Evolutionary conservation across 2,329 filamentous ascomycete genomes (phyloP), one percentile per base, ranked within the genome.

Genomic region (Alternaria sp.): DNA sequence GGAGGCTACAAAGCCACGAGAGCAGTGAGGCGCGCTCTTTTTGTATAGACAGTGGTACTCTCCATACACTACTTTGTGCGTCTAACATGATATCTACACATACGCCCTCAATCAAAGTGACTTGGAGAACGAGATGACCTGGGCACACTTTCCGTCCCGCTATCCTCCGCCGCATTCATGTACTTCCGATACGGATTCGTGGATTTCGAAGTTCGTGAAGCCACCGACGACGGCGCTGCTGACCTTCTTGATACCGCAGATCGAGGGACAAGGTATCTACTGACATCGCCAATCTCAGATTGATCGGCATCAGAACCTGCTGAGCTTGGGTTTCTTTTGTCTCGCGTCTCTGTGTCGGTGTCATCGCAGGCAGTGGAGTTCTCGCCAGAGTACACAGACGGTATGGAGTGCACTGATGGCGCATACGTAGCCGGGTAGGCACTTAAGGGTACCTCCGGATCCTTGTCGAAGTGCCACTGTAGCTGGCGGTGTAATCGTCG

Each of bases 131-230:
- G 26, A 10, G 47, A 50, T 4, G 19, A 30, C 3, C 26, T 32
- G 0, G 26, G 1, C 12, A 13, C n/a, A 4, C 28, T 19, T 0
- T 50, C 47, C 17, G 2, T 2, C 17, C 26, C 47, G 2, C n/a
- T 32, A 12, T 13, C n/a, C 12, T 47, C 47, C n/a, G 13, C 52
- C 17, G 6, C 28, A 2, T 40, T 30, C 54, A 62, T 49, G 6
- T 58, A 30, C 19, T 30, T 36, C 11, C 54, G 47, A 19, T 21
- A 62, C 9, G 54, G 59, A 23, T 62, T 62, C 1, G 54, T 54
- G 6, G 59, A 58, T 43, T 46, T 62, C 12, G 59, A 61, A 21
- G 17, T 13, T 10, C 21, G 25, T 13, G 59, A 62, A 43, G 44
- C 12, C 10, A 19, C 30, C 1, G 59, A 62, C 3, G 54, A 23